Evolutionary conservation across 441 rosid species (phyloP).

Genomic region (Geranium incanum): DNA sequence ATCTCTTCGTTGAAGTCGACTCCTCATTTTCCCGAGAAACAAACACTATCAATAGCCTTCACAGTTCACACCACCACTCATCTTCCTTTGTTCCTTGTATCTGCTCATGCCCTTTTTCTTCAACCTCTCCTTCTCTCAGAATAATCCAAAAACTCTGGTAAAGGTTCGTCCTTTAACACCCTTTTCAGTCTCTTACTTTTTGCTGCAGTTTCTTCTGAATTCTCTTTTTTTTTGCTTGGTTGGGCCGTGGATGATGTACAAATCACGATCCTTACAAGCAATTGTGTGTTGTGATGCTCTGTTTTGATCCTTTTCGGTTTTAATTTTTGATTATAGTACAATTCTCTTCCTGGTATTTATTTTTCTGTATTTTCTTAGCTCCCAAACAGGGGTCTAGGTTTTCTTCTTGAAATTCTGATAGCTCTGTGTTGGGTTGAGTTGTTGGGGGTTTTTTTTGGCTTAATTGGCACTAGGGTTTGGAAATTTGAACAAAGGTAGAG

Average conservation of each 20-base stretch:
- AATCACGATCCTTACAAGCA: neutral
- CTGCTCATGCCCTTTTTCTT: neutral
- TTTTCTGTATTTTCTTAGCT: neutral
- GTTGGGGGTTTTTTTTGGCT: neutral
- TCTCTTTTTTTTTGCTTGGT: neutral
- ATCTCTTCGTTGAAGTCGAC: neutral
- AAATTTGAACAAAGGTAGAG: neutral
- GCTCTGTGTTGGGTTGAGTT: neutral
- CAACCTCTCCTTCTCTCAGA: neutral
- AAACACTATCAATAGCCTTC: neutral
- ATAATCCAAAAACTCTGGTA: neutral
- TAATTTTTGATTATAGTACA: neutral
- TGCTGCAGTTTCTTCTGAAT: neutral
- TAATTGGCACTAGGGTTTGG: neutral
- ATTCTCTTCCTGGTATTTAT: neutral
- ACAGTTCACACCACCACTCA: neutral
- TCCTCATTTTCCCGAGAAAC: constrained; percentile 10
- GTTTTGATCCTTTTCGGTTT: neutral
- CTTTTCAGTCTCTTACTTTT: neutral
- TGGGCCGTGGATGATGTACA: neutral
- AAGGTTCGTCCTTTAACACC: neutral
- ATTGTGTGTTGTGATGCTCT: neutral
- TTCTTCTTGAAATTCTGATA: neutral
- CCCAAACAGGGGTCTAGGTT: constrained; percentile 3
- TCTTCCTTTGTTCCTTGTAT: neutral